Evolutionary conservation across 768 basidiomycete genomes (phyloP), one percentile per base, ranked within the genome.

Genomic region (Chalciporus pseudorubinellus): DNA sequence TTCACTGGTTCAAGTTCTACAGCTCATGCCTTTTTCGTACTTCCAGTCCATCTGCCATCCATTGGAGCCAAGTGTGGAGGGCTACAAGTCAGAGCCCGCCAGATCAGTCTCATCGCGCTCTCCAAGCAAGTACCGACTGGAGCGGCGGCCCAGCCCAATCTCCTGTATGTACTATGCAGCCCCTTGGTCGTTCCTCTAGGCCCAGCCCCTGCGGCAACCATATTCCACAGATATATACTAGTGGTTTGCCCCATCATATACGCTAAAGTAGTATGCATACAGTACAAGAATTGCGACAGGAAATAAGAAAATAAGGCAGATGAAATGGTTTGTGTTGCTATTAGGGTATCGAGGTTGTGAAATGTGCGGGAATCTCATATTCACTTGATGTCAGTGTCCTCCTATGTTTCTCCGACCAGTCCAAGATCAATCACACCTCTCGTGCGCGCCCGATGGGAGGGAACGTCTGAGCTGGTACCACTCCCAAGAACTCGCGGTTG

Each of bases 21-120:
- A 50, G 62, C 51, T 21, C n/a, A 44, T 53, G 28, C 56, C 53
- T 45, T 52, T 56, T 63, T 43, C 18, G 46, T 46, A 33, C 33
- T 36, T 33, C 21, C 49, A 24, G 13, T 20, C 44, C 22, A 4
- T 29, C 12, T 39, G 22, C 10, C 22, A 34, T 22, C 18, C 14
- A 28, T 12, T 6, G 16, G 34, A 14, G 4, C 3, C 34, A 36
- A 36, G 34, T n/a, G 38, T 20, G 5, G 5, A 26, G 7, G 9
- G 18, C 20, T 22, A 20, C 6, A 39, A 4, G 19, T 7, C 42
- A 44, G 34, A 50, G 46, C 40, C 48, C 21, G 39, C 59, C 46
- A 36, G 41, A 57, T 50, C 39, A 7, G 54, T 46, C 39, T 22
- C 42, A 16, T 20, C 19, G 44, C 31, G 40, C 33, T 29, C 39